Conservation (phyloP, 257 asterid species). For the Jaltomata sinuosa region DNA sequence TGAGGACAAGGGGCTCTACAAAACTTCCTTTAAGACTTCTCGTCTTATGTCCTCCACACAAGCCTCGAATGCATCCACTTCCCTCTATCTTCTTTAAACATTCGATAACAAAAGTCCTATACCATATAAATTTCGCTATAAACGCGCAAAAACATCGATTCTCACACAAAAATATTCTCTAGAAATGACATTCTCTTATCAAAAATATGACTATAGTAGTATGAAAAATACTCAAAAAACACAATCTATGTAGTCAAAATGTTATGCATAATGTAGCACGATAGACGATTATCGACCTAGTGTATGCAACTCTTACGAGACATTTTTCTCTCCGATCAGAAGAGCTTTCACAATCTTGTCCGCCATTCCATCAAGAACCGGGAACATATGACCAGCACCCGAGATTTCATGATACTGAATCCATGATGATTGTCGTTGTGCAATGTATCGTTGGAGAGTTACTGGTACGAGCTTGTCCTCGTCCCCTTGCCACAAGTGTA, state of each 20-base stretch:
- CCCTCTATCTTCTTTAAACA: too few relatives aligned
- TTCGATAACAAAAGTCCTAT: neutral
- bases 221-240: neutral
- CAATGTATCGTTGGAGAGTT: conserved; percentile 55
- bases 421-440: conserved; percentile 66
- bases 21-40: too few relatives aligned
- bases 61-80: too few relatives aligned
- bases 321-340: conserved; percentile 21
- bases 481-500: conserved; percentile 88
- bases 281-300: neutral
- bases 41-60: too few relatives aligned
- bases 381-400: conserved; percentile 74
- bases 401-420: conserved; percentile 66
- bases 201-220: neutral
- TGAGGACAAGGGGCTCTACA: too few relatives aligned
- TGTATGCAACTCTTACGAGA: neutral
- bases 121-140: neutral
- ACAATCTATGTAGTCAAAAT: neutral
- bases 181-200: neutral
- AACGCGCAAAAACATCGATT: neutral
- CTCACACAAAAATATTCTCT: neutral
- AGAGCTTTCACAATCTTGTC: conserved; percentile 49
- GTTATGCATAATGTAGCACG: neutral
- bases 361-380: conserved; percentile 45
- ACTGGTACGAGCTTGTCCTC: conserved; percentile 62